Evolutionary conservation across 2,329 filamentous ascomycete genomes (phyloP), one percentile per base, ranked within the genome.

Genomic region (Hypoxylon sp.): DNA sequence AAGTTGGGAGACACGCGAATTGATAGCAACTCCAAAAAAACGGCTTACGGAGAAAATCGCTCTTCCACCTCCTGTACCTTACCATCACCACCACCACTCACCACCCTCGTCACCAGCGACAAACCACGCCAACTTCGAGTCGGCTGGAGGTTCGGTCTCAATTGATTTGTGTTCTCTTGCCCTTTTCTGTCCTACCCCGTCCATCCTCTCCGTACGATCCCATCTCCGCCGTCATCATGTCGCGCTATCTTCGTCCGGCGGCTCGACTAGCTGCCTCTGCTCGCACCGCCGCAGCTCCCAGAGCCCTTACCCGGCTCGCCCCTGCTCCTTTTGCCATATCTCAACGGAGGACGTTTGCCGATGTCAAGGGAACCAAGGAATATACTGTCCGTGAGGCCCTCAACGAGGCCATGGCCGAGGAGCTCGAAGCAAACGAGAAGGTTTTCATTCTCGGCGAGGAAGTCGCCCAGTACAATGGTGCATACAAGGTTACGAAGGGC

Each of bases 401-500:
- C 78, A 99, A 99, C 80, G 95, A 99, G 85, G 96, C 96, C 65
- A 90, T 99, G 78, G 93, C 93, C 49, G 96, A 99, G 85, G 96
- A 99, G 87, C 89, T 99, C 81, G 94, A 97, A 86, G 80, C 82
- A 78, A 97, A 99, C 82, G 86, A 91, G 70, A 98, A 97, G 86
- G 94, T 97, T 74, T 99, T 97, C 81, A 84, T 99, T 73, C 81
- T 99, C 63, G 96, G 96, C 76, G 96, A 99, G 86, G 96, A 99
- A 85, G 96, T 99, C 77, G 96, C 96, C 76, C 96, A 99, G 84
- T 99, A 99, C 86, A 99, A 99, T 81, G 96, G 96, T 86, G 95
- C 95, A 78, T 99, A 99, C 89, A 99, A 99, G 85, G 95, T 99
- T 79, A 99, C 96, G 77, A 97, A 97, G 86, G 96, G 96, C 73